phyloP scores from a whole-genome alignment of 768 basidiomycete species.

The Sutorius australiensis region DNA sequence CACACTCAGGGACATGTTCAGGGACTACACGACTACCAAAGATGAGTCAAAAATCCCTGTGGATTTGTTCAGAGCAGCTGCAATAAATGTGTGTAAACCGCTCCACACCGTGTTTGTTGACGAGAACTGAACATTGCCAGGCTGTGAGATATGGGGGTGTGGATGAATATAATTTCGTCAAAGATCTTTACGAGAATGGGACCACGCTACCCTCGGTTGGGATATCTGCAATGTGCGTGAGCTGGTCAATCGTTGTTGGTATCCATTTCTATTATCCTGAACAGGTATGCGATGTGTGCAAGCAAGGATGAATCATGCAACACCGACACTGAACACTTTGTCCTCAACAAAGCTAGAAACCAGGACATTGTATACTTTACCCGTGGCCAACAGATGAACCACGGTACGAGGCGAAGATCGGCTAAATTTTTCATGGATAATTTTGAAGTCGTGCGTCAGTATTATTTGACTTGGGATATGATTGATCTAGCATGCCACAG shows the following conservation, averaged over 20 bases:
- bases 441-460: constrained; percentile 52
- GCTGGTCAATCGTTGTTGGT: neutral
- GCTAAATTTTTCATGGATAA: constrained; percentile 65
- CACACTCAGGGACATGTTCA: constrained; percentile 70
- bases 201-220: constrained; percentile 66
- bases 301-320: constrained; percentile 55
- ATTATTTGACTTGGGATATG: neutral
- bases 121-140: constrained; percentile 31
- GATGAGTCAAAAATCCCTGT: constrained; percentile 77
- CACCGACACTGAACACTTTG: constrained; percentile 59
- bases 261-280: neutral
- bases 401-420: constrained; percentile 48
- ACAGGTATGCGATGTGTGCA: constrained; percentile 62
- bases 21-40: constrained; percentile 60
- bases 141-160: constrained; percentile 72
- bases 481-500: constrained; percentile 29
- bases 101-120: neutral
- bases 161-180: constrained; percentile 69
- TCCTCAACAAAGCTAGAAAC: constrained; percentile 49
- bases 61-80: constrained; percentile 65
- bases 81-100: constrained; percentile 42
- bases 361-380: constrained; percentile 68
- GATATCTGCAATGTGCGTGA: constrained; percentile 62
- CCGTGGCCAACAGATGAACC: constrained; percentile 54
- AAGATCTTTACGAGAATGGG: constrained; percentile 65